Evolutionary conservation across 768 basidiomycete species (phyloP).

Genomic region (Suillus clintonianus): DNA sequence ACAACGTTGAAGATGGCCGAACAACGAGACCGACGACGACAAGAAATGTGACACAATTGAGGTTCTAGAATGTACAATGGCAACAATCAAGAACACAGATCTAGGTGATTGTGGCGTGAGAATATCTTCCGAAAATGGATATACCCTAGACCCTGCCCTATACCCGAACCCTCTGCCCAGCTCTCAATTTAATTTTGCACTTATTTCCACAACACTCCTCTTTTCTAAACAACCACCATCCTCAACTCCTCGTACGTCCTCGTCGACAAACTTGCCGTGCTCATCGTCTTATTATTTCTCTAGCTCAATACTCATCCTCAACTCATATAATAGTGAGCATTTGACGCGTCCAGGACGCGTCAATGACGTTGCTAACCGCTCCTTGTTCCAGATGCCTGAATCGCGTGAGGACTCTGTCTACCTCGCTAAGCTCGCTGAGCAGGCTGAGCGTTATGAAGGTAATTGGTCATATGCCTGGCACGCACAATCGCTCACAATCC

Average conservation of each 20-base stretch:
- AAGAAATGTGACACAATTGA: neutral
- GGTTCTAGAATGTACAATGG: constrained; percentile 10
- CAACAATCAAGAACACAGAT: constrained; percentile 9
- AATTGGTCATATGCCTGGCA: constrained; percentile 15
- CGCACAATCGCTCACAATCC: constrained; percentile 12
- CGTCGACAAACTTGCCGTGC: constrained; percentile 32
- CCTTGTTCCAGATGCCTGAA: constrained; percentile 65
- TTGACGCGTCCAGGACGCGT: constrained; percentile 43
- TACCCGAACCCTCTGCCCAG: constrained; percentile 73
- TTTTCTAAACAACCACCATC: constrained; percentile 49
- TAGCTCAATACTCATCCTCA: constrained; percentile 22
- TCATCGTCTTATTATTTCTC: constrained; percentile 29
- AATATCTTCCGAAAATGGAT: constrained; percentile 11
- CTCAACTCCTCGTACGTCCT: constrained; percentile 45
- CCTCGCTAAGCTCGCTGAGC: constrained; percentile 99
- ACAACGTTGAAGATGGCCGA: neutral
- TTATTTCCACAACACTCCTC: constrained; percentile 48
- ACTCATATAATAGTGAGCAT: constrained; percentile 43
- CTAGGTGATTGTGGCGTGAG: constrained; percentile 26
- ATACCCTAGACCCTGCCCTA: constrained; percentile 41
- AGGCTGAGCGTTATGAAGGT: constrained; percentile 99
- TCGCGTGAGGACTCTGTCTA: constrained; percentile 95
- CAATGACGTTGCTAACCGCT: constrained; percentile 20
- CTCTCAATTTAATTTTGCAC: constrained; percentile 63
- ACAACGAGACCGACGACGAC: constrained; percentile 8